phyloP scores from a whole-genome alignment of 176 grass and related monocot species.

The Poa annua region DNA sequence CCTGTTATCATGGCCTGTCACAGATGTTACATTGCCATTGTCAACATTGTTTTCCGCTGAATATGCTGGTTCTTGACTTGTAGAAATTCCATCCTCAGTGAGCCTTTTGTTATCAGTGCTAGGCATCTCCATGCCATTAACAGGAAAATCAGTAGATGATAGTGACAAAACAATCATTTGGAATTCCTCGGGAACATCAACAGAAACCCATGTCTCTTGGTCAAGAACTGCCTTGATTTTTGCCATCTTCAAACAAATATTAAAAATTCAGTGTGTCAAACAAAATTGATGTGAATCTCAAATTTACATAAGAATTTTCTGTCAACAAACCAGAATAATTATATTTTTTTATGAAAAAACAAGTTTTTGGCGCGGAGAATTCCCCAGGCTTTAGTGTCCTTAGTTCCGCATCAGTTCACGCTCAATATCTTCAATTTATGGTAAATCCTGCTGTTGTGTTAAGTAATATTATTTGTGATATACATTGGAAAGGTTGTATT shows the following conservation, averaged over 20 bases:
- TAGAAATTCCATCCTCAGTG: slow-evolving; percentile 48
- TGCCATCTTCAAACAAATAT: slow-evolving; percentile 68
- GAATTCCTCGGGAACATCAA: slow-evolving; percentile 96
- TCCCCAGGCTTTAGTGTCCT: not conserved
- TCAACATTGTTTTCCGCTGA: slow-evolving; percentile 55
- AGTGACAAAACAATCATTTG: slow-evolving; percentile 88
- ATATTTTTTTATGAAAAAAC: not conserved
- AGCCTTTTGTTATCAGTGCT: slow-evolving; percentile 42
- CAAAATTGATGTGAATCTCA: not conserved
- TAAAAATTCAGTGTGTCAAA: slow-evolving; percentile 20
- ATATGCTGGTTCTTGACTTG: slow-evolving; percentile 49
- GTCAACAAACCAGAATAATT: not conserved
- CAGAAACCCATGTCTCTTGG: slow-evolving; percentile 93
- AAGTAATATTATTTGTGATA: slow-evolving; percentile 17
- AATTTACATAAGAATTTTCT: not conserved
- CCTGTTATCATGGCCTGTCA: slow-evolving; percentile 51
- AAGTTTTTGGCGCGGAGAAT: not conserved
- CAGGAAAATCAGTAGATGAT: slow-evolving; percentile 69
- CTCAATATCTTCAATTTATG: slow-evolving; percentile 10
- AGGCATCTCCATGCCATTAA: slow-evolving; percentile 69
- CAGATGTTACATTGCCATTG: slow-evolving; percentile 57
- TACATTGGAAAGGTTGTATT: not conserved
- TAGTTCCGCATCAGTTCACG: slow-evolving; percentile 20
- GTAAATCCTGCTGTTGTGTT: not conserved
- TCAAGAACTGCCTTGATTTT: slow-evolving; percentile 99